Base-by-base conservation (phyloP, 1,139 yeast species). In the Geotrichum phurueaensis region DNA sequence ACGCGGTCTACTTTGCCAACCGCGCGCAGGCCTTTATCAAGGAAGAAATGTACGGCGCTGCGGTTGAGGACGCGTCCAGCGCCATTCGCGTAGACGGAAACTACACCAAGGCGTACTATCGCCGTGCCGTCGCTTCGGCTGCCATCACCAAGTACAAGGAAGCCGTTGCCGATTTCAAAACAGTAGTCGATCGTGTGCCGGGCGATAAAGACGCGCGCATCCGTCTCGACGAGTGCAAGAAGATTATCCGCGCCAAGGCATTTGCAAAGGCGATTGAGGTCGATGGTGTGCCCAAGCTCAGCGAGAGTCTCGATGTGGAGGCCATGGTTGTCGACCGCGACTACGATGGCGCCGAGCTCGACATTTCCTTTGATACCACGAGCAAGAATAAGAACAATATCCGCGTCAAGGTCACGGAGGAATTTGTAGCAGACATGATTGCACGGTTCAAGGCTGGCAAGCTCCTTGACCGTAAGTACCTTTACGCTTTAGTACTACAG, bases 21-120 rank as follows among this genome's bases (percentile, higher is more conserved):
- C 79, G 97, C 65, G 97, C 99, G 0, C 96, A 90, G 68, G 96
- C 90, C 0, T 86, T 91, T 67, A 84, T 92, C 70, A 89, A 89
- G 71, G 75, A 86, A 60, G 99, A 94, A 71, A 86, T 85, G 68
- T 92, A 87, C 73, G 98, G 97, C 1, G 79, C 84, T 56, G 96
- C 97, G 1, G 82, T 92, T 3, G 78, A 75, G 20, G 97, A 92
- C 71, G 87, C 96, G 67, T 82, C 86, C 49, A 75, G 76, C 55
- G 92, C 98, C 0, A 78, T 94, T 56, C 80, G 79, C 56, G 71
- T 86, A 13, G 91, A 94, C 70, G 81, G 86, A 0, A 72, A 77
- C 51, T 88, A 89, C 70, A 76, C 84, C 56, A 94, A 94, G 73
- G 94, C 92, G 0, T 87, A 86, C 69, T 84, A 81, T 67, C 81